A percentile compares a stretch with the other conserved stretches of the same genome.
Evolutionary conservation across 768 basidiomycete species (phyloP).

Genomic region (Mycena venus): DNA sequence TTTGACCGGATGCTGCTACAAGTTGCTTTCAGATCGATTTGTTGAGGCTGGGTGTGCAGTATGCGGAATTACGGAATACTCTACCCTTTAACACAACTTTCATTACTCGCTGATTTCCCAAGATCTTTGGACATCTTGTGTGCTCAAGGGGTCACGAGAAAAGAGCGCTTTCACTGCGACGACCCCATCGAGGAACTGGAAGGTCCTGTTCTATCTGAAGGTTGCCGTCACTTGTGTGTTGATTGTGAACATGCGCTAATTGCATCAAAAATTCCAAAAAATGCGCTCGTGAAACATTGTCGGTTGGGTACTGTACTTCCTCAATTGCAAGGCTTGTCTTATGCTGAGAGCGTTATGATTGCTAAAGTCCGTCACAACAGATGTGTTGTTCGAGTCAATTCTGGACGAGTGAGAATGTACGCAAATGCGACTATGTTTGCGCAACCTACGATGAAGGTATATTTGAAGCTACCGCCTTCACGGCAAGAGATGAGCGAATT

Average conservation of each 20-base stretch:
- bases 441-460: slow-evolving; percentile 41
- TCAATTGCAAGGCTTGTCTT: neutral
- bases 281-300: slow-evolving; percentile 9
- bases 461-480: slow-evolving; percentile 39
- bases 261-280: slow-evolving; percentile 8
- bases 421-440: slow-evolving; percentile 48
- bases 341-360: slow-evolving; percentile 9
- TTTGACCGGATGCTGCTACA: too few relatives aligned
- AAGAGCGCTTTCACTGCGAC: neutral
- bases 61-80: neutral
- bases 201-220: neutral
- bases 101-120: neutral
- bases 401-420: slow-evolving; percentile 41
- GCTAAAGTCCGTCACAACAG: slow-evolving; percentile 25
- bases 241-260: neutral
- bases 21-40: too few relatives aligned
- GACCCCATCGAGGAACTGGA: too few relatives aligned
- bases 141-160: neutral
- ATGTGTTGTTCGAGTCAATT: slow-evolving; percentile 43
- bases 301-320: slow-evolving; percentile 26
- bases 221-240: neutral
- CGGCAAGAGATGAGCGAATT: slow-evolving; percentile 39
- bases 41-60: slow-evolving; percentile 4
- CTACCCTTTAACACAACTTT: neutral
- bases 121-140: neutral